Percentiles rank a stretch among this genome's conserved stretches.
Conservation (phyloP, 352 stramenopile species). For the Phytopythium montanum region DNA sequence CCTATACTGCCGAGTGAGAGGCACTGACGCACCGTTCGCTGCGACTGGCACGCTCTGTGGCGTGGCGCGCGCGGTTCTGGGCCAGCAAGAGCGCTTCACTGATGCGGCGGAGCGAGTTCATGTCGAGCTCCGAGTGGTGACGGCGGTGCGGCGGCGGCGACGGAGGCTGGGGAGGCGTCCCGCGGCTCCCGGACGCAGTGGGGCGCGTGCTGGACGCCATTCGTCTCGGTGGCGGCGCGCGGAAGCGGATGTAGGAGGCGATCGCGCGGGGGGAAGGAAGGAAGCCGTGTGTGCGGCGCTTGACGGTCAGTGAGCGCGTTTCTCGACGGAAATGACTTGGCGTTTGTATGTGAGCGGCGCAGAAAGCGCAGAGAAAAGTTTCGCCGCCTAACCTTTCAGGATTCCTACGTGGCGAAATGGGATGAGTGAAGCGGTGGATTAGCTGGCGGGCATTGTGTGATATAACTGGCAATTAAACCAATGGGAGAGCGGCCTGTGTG, state of each 20-base stretch:
- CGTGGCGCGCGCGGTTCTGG: conserved; percentile 57
- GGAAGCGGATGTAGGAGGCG: neutral
- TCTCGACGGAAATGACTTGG: neutral
- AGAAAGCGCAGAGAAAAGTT: conserved; percentile 2
- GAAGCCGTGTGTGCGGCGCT: neutral
- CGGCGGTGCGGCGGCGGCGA: conserved; percentile 20
- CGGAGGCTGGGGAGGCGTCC: conserved; percentile 9
- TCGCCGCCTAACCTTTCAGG: neutral
- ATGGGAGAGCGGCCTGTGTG: neutral
- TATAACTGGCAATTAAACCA: neutral
- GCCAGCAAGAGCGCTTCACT: conserved; percentile 66
- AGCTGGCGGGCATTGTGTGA: neutral
- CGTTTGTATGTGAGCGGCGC: neutral
- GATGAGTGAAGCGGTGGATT: neutral
- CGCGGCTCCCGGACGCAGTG: neutral
- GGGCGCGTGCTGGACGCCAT: neutral
- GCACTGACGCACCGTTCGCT: conserved; percentile 49
- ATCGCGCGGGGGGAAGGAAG: neutral
- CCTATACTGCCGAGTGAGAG: no score
- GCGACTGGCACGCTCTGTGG: conserved; percentile 58
- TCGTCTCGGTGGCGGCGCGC: neutral
- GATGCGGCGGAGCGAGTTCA: conserved; percentile 56
- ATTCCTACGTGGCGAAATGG: neutral
- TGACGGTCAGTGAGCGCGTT: neutral
- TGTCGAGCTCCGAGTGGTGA: conserved; percentile 47